Evolutionary conservation across 495 filamentous ascomycete species (phyloP).

Genomic region (Xylaria palmicola): DNA sequence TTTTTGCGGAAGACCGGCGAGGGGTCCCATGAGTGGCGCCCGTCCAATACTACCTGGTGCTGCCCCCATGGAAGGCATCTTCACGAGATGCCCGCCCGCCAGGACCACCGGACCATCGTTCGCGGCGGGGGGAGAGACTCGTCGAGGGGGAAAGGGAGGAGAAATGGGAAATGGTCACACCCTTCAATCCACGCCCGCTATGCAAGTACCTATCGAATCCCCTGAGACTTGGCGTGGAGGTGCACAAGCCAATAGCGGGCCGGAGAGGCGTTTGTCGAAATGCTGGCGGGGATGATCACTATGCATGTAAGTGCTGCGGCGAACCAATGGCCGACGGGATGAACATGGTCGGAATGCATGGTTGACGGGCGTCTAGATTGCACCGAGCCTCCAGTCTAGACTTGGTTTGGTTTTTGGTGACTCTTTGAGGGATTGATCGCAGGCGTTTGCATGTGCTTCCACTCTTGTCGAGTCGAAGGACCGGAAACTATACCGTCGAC

Average conservation of each 20-base stretch:
- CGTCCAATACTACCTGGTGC: too few species aligned
- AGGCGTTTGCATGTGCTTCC: too few species aligned
- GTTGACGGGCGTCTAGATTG: not conserved
- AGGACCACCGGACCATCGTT: not conserved
- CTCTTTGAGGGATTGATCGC: too few species aligned
- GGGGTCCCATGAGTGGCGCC: too few species aligned
- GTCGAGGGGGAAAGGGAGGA: not conserved
- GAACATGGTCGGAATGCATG: slow-evolving; percentile 5
- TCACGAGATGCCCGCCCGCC: not conserved
- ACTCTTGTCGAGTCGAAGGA: too few species aligned
- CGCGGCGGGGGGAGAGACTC: not conserved
- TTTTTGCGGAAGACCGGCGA: not conserved
- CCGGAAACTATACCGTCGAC: too few species aligned
- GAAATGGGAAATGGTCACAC: too few species aligned
- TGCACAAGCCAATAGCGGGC: slow-evolving; percentile 4
- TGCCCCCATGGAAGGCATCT: too few species aligned
- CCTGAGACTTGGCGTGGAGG: not conserved
- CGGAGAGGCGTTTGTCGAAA: not conserved
- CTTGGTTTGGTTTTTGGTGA: too few species aligned
- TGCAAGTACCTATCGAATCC: not conserved
- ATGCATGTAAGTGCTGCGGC: slow-evolving; percentile 1
- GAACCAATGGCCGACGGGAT: slow-evolving; percentile 7
- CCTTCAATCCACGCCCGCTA: too few species aligned
- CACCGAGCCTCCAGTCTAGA: too few species aligned
- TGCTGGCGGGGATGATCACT: slow-evolving; percentile 2